phyloP scores from a whole-genome alignment of 2,329 filamentous ascomycete genomes.

The Thermothelomyces thermophilus region DNA sequence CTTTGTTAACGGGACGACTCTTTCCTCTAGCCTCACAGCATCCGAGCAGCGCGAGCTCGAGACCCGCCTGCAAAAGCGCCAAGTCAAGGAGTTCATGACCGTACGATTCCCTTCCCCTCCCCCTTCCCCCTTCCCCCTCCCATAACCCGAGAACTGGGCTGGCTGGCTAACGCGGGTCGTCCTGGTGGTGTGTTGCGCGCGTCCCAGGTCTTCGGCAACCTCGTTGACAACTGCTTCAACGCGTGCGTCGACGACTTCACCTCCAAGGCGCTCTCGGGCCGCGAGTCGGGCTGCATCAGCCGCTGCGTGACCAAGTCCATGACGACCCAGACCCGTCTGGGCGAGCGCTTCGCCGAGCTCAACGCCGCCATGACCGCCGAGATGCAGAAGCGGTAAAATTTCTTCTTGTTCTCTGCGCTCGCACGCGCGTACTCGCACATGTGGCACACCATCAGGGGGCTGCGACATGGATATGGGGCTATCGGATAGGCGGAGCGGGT shows the following conservation, averaged over 20 bases:
- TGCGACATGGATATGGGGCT: neutral
- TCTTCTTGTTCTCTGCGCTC: no score
- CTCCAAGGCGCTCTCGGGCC: slow-evolving; percentile 82
- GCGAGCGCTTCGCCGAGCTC: slow-evolving; percentile 78
- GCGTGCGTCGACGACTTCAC: slow-evolving; percentile 98
- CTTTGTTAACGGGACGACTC: neutral
- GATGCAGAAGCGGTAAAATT: slow-evolving; percentile 39
- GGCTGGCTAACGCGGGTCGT: no score
- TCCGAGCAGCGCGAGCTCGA: slow-evolving; percentile 90
- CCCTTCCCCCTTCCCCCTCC: neutral
- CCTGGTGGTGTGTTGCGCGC: no score
- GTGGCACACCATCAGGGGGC: neutral
- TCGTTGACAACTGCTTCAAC: slow-evolving; percentile 87
- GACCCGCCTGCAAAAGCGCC: slow-evolving; percentile 90
- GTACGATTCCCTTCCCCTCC: slow-evolving; percentile 50
- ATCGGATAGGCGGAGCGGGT: neutral
- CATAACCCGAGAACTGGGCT: neutral
- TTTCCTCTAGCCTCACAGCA: slow-evolving; percentile 51
- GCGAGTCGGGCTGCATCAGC: slow-evolving; percentile 87
- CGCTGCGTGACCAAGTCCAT: slow-evolving; percentile 96
- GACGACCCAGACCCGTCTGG: slow-evolving; percentile 82
- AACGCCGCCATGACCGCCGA: slow-evolving; percentile 54
- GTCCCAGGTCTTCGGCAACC: slow-evolving; percentile 53
- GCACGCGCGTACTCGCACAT: no score
- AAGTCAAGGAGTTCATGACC: slow-evolving; percentile 98